A percentile compares a stretch with the other conserved stretches of the same genome.
phyloP scores from a whole-genome alignment of 2,329 filamentous ascomycete genomes.

The Fusarium mangiferae region DNA sequence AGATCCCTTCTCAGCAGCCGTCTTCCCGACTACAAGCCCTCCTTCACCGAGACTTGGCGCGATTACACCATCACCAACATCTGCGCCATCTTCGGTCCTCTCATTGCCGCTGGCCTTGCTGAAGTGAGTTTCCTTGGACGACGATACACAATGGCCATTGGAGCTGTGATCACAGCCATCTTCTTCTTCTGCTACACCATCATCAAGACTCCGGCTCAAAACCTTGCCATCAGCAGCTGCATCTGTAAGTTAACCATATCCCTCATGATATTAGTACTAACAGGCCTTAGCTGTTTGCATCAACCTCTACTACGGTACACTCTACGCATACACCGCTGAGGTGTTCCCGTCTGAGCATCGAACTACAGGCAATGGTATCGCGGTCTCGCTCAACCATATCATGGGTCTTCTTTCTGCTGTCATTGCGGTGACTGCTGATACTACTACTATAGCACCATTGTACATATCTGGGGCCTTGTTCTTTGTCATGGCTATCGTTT shows the following conservation, averaged over 20 bases:
- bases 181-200: neutral
- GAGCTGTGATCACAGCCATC: neutral
- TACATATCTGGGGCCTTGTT: constrained; percentile 74
- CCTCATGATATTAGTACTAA: fast-evolving
- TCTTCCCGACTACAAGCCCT: neutral
- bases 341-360: constrained; percentile 74
- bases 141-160: neutral
- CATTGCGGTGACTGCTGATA: constrained; percentile 62
- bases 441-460: constrained; percentile 69
- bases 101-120: neutral
- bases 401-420: constrained; percentile 24
- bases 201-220: neutral
- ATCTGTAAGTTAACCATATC: neutral
- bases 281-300: constrained; percentile 62
- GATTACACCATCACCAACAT: neutral
- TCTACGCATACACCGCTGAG: constrained; percentile 72
- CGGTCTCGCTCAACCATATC: constrained; percentile 53
- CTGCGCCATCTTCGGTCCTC: neutral
- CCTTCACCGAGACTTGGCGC: neutral
- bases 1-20: neutral
- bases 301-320: constrained; percentile 77
- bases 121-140: neutral
- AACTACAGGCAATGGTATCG: constrained; percentile 59
- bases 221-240: neutral
- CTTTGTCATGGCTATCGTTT: constrained; percentile 66